These are phyloP conservation scores for Xylariaceae sp. DNA, from an alignment of 2,329 filamentous ascomycete species.

Conservation along the genomic window DNA sequence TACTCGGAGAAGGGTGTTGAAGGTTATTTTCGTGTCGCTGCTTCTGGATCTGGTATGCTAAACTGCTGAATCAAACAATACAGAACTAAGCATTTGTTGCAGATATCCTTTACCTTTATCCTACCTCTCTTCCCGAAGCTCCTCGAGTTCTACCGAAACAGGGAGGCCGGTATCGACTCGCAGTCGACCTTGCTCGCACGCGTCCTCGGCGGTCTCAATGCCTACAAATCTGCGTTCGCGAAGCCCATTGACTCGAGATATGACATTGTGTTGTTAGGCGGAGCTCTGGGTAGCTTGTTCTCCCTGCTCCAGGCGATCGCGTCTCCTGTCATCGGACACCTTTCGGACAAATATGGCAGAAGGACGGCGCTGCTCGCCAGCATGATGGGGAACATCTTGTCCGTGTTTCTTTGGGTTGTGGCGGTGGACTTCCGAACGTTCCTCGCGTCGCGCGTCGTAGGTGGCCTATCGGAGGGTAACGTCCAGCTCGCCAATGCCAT, in stretches of 20 bases:
- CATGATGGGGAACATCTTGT: slow-evolving; percentile 91
- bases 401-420: slow-evolving; percentile 90
- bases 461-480: slow-evolving; percentile 93
- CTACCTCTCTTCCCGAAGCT: slow-evolving; percentile 94
- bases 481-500: slow-evolving; percentile 96
- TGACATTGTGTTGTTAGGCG: slow-evolving; percentile 93
- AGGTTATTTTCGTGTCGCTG: slow-evolving; percentile 85
- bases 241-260: slow-evolving; percentile 94
- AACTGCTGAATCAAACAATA: slow-evolving; percentile 1
- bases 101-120: slow-evolving; percentile 99
- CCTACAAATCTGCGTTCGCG: slow-evolving; percentile 92
- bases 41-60: slow-evolving; percentile 80
- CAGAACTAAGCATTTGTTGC: slow-evolving; percentile 9
- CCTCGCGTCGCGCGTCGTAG: slow-evolving; percentile 87
- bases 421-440: slow-evolving; percentile 96
- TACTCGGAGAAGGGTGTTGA: slow-evolving; percentile 78
- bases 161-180: slow-evolving; percentile 61
- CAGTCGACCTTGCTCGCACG: slow-evolving; percentile 67
- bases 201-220: slow-evolving; percentile 81
- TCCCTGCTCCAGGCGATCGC: slow-evolving; percentile 87
- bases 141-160: slow-evolving; percentile 91
- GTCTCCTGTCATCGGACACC: slow-evolving; percentile 83
- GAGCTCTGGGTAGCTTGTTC: slow-evolving; percentile 91
- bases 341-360: slow-evolving; percentile 88
- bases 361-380: slow-evolving; percentile 84